Evolutionary conservation across 176 grass and related monocot species (phyloP).

Genomic region (Carex cristatella): DNA sequence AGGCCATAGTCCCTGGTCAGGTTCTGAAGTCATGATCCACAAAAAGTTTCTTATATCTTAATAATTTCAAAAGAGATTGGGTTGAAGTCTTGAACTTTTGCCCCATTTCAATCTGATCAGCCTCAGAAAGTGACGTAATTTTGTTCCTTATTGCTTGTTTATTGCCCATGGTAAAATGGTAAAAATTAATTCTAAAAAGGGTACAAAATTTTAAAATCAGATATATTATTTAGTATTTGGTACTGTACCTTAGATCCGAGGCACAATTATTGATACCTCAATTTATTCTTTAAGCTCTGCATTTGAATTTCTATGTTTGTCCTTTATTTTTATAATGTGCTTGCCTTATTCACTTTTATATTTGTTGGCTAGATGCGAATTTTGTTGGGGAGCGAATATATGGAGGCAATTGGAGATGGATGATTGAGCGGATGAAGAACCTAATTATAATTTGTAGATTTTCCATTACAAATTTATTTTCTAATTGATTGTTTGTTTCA

Average conservation of each 20-base stretch:
- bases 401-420: not conserved
- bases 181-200: not conserved
- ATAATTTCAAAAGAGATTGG: not conserved
- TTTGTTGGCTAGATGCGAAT: not conserved
- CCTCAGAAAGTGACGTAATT: not conserved
- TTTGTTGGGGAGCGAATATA: not conserved
- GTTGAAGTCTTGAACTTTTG: conserved; percentile 15
- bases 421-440: not conserved
- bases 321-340: not conserved
- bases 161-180: not conserved
- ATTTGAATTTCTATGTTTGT: not conserved
- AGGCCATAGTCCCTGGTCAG: not conserved
- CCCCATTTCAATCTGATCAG: not conserved
- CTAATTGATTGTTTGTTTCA: not conserved
- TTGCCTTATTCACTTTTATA: not conserved
- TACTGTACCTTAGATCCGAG: conserved; percentile 2
- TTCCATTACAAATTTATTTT: not conserved
- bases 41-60: conserved; percentile 25
- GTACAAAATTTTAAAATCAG: not conserved
- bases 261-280: not conserved
- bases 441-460: not conserved
- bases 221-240: not conserved
- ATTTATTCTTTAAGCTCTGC: not conserved
- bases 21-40: conserved; percentile 26
- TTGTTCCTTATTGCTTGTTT: conserved; percentile 11